These are phyloP conservation scores for Epichloe coenophiala DNA, from an alignment of 2,329 filamentous ascomycete genomes.

Conservation along the genomic window DNA sequence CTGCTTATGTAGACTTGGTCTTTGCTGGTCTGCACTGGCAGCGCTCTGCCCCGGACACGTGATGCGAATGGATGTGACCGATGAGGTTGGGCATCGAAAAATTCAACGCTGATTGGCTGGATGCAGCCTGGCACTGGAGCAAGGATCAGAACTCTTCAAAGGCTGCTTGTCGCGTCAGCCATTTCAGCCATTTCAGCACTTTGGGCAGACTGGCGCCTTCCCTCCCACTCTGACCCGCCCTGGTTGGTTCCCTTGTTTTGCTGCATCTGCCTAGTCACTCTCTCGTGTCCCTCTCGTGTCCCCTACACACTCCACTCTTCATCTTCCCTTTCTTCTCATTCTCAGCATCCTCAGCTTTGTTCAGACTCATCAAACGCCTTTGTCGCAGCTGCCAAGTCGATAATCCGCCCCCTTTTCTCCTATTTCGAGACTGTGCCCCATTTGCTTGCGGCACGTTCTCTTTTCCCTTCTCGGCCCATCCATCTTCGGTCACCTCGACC, in stretches of 20 bases:
- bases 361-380: neutral
- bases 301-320: neutral
- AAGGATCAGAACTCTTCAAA: too few relatives aligned
- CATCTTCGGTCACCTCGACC: neutral
- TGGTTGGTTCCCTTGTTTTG: neutral
- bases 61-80: too few relatives aligned
- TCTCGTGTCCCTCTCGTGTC: neutral
- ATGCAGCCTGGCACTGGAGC: too few relatives aligned
- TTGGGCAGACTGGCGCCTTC: neutral
- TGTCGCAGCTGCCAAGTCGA: constrained; percentile 1
- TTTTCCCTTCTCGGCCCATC: neutral
- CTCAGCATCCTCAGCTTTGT: constrained; percentile 1
- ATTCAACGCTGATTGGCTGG: too few relatives aligned
- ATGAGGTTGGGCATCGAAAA: too few relatives aligned
- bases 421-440: neutral
- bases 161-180: too few relatives aligned
- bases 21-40: too few relatives aligned
- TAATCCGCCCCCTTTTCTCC: neutral
- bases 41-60: too few relatives aligned
- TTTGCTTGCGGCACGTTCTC: neutral
- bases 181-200: neutral
- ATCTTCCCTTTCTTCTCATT: neutral
- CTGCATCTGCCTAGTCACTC: neutral
- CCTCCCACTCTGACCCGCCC: neutral
- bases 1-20: too few relatives aligned